Percentiles rank a stretch among this genome's conserved stretches.
phyloP scores from a whole-genome alignment of 495 filamentous ascomycete genomes.

The Neurospora terricola region DNA sequence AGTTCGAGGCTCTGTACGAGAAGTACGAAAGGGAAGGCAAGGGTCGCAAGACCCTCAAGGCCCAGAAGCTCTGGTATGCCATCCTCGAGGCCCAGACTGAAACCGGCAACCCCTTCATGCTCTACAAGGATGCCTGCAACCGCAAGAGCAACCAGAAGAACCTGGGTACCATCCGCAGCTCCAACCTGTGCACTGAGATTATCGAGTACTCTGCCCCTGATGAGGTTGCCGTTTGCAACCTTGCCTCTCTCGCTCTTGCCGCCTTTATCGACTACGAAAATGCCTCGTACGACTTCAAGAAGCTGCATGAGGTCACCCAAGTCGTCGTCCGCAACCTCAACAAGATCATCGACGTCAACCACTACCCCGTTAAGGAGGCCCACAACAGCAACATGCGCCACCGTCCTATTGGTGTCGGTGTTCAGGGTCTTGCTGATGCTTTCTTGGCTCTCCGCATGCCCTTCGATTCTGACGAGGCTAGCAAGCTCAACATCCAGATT shows the following conservation, averaged over 20 bases:
- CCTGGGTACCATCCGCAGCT: conserved; percentile 92
- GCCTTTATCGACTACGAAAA: conserved; percentile 75
- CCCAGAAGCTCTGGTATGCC: conserved; percentile 98
- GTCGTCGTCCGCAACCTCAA: conserved; percentile 89
- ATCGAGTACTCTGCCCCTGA: conserved; percentile 94
- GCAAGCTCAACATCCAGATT: conserved; percentile 91
- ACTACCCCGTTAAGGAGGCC: conserved; percentile 93
- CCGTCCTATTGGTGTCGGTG: conserved; percentile 87
- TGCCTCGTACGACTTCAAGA: conserved; percentile 84
- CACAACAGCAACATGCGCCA: conserved; percentile 90
- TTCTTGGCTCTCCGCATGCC: conserved; percentile 95
- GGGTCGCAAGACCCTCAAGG: conserved; percentile 83
- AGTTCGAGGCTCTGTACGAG: conserved; percentile 92
- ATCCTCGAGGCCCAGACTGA: conserved; percentile 97
- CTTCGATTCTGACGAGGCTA: conserved; percentile 90
- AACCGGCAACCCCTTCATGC: conserved; percentile 98
- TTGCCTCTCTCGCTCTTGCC: conserved; percentile 87
- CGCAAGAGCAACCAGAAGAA: conserved; percentile 99
- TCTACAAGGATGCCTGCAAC: conserved; percentile 98
- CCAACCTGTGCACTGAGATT: conserved; percentile 97
- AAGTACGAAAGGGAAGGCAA: conserved; percentile 85
- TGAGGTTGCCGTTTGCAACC: conserved; percentile 97
- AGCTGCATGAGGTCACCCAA: conserved; percentile 84
- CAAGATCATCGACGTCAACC: conserved; percentile 94
- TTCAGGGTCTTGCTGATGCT: conserved; percentile 96